Evolutionary conservation across 2,329 filamentous ascomycete species (phyloP).

Genomic region (Fusarium aywerte): DNA sequence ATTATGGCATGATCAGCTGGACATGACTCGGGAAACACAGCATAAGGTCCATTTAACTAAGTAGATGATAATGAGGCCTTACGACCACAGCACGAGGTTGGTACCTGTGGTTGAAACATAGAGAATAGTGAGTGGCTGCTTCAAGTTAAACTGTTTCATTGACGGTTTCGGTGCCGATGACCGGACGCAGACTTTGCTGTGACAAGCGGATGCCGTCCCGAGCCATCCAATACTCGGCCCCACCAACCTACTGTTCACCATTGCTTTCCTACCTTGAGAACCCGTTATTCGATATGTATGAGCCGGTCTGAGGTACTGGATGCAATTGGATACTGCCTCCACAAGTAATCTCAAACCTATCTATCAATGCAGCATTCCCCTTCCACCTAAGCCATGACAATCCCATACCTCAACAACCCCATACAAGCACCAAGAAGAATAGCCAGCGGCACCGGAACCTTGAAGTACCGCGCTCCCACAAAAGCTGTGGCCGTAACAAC

Average conservation of each 20-base stretch:
- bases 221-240: neutral
- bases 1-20: slow-evolving; percentile 8
- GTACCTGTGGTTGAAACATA: fast-evolving
- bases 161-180: slow-evolving; percentile 1
- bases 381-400: neutral
- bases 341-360: no score
- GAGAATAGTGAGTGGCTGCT: no score
- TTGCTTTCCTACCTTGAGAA: no score
- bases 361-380: fast-evolving
- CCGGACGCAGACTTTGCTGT: neutral
- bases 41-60: neutral
- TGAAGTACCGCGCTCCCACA: slow-evolving; percentile 9
- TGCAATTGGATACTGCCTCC: no score
- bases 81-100: no score
- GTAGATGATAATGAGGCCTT: no score
- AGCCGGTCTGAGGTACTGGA: no score
- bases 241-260: neutral
- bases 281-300: no score
- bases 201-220: slow-evolving; percentile 18
- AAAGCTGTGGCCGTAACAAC: slow-evolving; percentile 61
- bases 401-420: slow-evolving; percentile 12
- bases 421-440: slow-evolving; percentile 13
- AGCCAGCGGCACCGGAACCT: neutral
- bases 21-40: neutral
- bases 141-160: fast-evolving